Conservation (phyloP, 257 asterid species). For the Przewalskia tangutica region DNA sequence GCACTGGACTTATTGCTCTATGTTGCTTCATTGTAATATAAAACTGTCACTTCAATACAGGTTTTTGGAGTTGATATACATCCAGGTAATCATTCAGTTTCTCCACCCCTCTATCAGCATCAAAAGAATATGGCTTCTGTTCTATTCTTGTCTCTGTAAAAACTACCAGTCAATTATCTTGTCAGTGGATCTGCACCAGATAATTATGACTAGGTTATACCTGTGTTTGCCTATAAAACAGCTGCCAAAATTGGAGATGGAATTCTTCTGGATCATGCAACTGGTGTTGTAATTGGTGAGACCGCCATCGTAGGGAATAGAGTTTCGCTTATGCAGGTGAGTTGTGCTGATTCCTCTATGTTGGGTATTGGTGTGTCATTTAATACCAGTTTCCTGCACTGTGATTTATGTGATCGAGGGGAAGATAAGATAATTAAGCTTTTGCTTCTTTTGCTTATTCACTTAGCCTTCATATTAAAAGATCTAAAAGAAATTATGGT, state of each 20-base stretch:
- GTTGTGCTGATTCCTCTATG: background rate
- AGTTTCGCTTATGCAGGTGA: conserved; percentile 42
- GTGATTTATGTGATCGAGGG: background rate
- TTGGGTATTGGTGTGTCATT: background rate
- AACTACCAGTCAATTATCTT: background rate
- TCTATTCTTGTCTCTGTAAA: background rate
- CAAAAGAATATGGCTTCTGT: background rate
- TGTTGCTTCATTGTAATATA: too few relatives aligned
- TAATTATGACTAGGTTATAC: background rate
- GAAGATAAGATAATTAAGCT: background rate
- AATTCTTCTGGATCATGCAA: conserved; percentile 36
- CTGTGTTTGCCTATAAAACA: conserved; percentile 2
- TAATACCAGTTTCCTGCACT: background rate
- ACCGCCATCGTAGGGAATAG: conserved; percentile 34
- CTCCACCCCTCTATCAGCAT: background rate
- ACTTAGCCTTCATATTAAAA: background rate
- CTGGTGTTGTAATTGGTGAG: conserved; percentile 41
- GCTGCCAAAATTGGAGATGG: conserved; percentile 43
- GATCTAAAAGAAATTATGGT: background rate
- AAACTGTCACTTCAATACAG: conserved; percentile 11
- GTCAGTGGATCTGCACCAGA: background rate
- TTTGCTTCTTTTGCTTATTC: background rate
- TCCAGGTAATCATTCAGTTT: conserved; percentile 22
- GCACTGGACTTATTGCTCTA: too few relatives aligned
- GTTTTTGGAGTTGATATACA: conserved; percentile 43